phyloP scores from a whole-genome alignment of 441 rosid genomes.

The Flueggea neowawraea region DNA sequence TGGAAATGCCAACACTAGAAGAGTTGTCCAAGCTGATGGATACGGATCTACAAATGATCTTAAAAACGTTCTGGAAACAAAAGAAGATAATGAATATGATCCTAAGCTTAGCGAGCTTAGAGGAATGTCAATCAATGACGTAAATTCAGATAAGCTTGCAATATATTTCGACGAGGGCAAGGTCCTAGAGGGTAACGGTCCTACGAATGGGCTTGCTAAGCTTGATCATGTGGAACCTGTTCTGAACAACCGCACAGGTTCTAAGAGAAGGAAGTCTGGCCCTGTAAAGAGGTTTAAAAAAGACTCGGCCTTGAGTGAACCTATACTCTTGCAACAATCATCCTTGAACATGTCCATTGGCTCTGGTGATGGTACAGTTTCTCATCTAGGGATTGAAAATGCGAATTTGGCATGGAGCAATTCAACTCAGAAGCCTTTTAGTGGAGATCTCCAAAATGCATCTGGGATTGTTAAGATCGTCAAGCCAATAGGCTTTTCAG shows the following conservation, averaged over 20 bases:
- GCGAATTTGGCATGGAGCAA: constrained; percentile 27
- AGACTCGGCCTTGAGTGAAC: constrained; percentile 37
- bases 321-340: constrained; percentile 27
- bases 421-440: constrained; percentile 33
- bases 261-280: constrained; percentile 86
- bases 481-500: constrained; percentile 67
- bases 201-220: constrained; percentile 43
- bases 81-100: constrained; percentile 72
- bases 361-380: constrained; percentile 36
- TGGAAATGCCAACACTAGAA: constrained; percentile 27
- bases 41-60: constrained; percentile 39
- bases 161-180: constrained; percentile 37
- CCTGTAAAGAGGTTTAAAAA: constrained; percentile 91
- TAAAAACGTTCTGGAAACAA: constrained; percentile 27
- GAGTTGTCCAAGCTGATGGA: constrained; percentile 34
- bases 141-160: constrained; percentile 38
- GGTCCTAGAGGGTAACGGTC: constrained; percentile 39
- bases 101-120: constrained; percentile 87
- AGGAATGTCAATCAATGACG: constrained; percentile 45
- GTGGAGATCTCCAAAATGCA: constrained; percentile 27
- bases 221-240: constrained; percentile 39
- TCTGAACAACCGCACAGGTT: constrained; percentile 59
- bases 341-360: constrained; percentile 33
- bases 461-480: constrained; percentile 57
- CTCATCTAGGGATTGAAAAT: constrained; percentile 41